Base-by-base conservation (phyloP, 1,284 basidiomycete genomes). In the Ganoderma boninense region DNA sequence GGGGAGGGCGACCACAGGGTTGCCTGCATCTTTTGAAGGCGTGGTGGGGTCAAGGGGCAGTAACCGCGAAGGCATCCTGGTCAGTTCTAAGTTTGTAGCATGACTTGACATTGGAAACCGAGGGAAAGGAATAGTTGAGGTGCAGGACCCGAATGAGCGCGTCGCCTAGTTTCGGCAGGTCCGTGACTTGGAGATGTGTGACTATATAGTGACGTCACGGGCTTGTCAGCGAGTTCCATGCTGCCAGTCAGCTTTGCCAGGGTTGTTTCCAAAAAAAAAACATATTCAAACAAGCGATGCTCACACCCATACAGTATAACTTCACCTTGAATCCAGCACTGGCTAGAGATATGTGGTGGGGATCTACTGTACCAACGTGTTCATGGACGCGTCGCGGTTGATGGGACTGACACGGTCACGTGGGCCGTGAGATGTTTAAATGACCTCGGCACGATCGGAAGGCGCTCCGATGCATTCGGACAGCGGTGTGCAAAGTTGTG, bases 361-460 rank as follows among this genome's bases (percentile, higher is more conserved):
- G 29, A 32, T 32, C 29, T 32, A 32, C 29, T 32, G 29, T 4
- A 32, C 29, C 29, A 46, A 46, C 4, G 44, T 6, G 18, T 46
- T 20, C 16, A 20, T 6, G 44, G 18, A 46, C 32, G n/a, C 49
- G 29, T 2, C 26, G 38, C 38, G 38, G 38, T 38, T 14, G 40
- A 8, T 8, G 59, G 2, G 61, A 13, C 32, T 46, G 62, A 69
- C 70, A 43, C 70, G 70, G 26, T 71, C 70, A 71, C 70, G 70
- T 71, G 70, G 23, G 8, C n/a, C 68, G 70, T 71, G 70, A 59
- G 70, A 71, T 71, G 70, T 71, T 71, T 71, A 71, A 38, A 11
- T 52, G 38, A 38, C 38, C 38, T 38, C 38, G 38, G 38, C 38
- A 38, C 10, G 20, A 29, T 16, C 20, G 57, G 14, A 10, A 42